These are phyloP conservation scores for Paramecium octaurelia DNA, from an alignment of 73 alveolate genomes.

Conservation along the genomic window DNA sequence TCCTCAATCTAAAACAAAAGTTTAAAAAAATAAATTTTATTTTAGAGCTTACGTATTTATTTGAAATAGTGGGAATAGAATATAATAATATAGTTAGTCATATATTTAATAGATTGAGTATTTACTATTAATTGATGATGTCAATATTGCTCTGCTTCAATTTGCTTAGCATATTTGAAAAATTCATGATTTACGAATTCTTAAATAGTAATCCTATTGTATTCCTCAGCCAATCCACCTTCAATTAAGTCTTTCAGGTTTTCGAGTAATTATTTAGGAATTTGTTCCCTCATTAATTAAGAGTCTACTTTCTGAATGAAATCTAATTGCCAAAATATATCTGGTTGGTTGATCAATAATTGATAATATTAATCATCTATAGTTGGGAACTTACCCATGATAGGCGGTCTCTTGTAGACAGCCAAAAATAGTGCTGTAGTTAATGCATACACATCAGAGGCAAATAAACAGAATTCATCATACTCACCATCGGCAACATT, in stretches of 20 bases:
- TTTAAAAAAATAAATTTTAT: background rate
- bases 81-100: background rate
- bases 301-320: background rate
- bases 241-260: background rate
- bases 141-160: background rate
- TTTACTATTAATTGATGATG: background rate
- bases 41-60: background rate
- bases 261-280: background rate
- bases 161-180: background rate
- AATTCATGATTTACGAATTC: conserved; percentile 36
- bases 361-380: background rate
- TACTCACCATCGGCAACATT: background rate
- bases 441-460: conserved; percentile 26
- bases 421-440: background rate
- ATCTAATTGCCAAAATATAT: conserved; percentile 1
- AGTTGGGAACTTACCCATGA: background rate
- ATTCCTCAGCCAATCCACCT: conserved; percentile 27
- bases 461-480: conserved; percentile 7
- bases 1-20: background rate
- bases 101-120: background rate
- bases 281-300: background rate
- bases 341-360: conserved; percentile 12
- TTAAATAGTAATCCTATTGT: background rate
- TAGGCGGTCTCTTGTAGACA: conserved; percentile 6
- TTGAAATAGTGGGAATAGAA: background rate